phyloP scores from a whole-genome alignment of 495 filamentous ascomycete species.

The Apodospora peruviana region DNA sequence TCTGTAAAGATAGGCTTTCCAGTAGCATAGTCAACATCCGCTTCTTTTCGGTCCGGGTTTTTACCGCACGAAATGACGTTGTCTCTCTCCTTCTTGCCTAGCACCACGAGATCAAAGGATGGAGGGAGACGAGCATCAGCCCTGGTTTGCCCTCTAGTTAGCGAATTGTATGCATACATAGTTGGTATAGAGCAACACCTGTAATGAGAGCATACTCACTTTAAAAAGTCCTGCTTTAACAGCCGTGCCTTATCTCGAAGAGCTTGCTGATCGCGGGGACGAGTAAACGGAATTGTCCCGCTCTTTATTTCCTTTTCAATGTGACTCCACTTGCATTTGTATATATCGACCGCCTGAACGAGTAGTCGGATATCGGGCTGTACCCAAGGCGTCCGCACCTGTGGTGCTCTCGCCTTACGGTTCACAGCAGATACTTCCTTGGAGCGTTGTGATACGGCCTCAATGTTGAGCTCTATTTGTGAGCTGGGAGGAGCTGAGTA shows the following conservation, averaged over 20 bases:
- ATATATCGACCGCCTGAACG: slow-evolving; percentile 40
- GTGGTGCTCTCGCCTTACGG: slow-evolving; percentile 25
- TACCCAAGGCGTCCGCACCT: slow-evolving; percentile 42
- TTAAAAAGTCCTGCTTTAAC: slow-evolving; percentile 54
- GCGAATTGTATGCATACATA: neutral
- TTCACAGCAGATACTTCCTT: slow-evolving; percentile 19
- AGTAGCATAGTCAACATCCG: slow-evolving; percentile 19
- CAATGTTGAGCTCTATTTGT: slow-evolving; percentile 21
- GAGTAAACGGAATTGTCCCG: slow-evolving; percentile 29
- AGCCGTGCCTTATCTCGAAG: slow-evolving; percentile 64
- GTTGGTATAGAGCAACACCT: neutral
- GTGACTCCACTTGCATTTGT: slow-evolving; percentile 47
- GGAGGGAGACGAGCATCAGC: slow-evolving; percentile 31
- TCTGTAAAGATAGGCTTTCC: neutral
- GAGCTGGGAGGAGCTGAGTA: slow-evolving; percentile 18
- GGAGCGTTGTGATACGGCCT: slow-evolving; percentile 16
- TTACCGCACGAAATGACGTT: slow-evolving; percentile 32
- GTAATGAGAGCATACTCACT: slow-evolving; percentile 35
- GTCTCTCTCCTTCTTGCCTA: slow-evolving; percentile 44
- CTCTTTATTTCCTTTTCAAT: slow-evolving; percentile 38
- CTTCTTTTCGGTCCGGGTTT: slow-evolving; percentile 41
- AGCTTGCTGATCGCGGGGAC: slow-evolving; percentile 50
- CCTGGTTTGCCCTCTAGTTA: slow-evolving; percentile 10
- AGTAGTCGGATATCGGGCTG: slow-evolving; percentile 43
- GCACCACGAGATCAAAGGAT: slow-evolving; percentile 43